Conservation (phyloP, 768 basidiomycete species). For the Mycena polygramma region DNA sequence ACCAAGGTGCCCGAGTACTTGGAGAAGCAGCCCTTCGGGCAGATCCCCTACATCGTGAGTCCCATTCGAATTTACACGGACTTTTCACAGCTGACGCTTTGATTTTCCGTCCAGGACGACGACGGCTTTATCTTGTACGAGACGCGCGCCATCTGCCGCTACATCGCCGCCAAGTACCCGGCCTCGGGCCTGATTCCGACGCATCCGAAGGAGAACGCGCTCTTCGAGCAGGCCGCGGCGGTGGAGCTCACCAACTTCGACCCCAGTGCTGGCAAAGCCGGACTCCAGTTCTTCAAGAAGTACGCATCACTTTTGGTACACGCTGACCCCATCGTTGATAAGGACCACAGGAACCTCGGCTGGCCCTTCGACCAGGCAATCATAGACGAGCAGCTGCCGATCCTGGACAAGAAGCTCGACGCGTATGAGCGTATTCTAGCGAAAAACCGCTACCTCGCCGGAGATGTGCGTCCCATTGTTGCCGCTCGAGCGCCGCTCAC, state of each 20-base stretch:
- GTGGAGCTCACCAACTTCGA: slow-evolving; percentile 27
- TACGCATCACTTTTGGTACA: background rate
- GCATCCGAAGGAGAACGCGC: slow-evolving; percentile 39
- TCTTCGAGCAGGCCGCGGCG: slow-evolving; percentile 40
- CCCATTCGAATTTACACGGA: too few species aligned
- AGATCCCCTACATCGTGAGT: slow-evolving; percentile 43
- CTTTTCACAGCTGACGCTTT: too few species aligned
- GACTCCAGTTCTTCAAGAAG: slow-evolving; percentile 7
- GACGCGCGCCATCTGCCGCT: slow-evolving; percentile 61
- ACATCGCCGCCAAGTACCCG: slow-evolving; percentile 58
- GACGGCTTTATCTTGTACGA: slow-evolving; percentile 64
- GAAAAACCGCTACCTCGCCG: slow-evolving; percentile 57
- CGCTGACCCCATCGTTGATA: too few species aligned
- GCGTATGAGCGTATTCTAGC: slow-evolving; percentile 58
- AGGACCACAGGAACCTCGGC: background rate
- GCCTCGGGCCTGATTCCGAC: slow-evolving; percentile 58
- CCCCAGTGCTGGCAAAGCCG: background rate
- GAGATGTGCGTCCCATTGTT: slow-evolving; percentile 48
- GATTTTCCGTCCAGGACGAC: slow-evolving; percentile 47
- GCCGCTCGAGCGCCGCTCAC: background rate
- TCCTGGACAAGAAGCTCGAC: slow-evolving; percentile 51
- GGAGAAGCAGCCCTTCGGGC: slow-evolving; percentile 62
- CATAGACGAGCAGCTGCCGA: slow-evolving; percentile 33
- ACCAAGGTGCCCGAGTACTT: slow-evolving; percentile 52
- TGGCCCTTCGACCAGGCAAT: slow-evolving; percentile 35